Evolutionary conservation across 306 rosid species (phyloP), one percentile per base, ranked within the genome.

Genomic region (Trifolium pratense): DNA sequence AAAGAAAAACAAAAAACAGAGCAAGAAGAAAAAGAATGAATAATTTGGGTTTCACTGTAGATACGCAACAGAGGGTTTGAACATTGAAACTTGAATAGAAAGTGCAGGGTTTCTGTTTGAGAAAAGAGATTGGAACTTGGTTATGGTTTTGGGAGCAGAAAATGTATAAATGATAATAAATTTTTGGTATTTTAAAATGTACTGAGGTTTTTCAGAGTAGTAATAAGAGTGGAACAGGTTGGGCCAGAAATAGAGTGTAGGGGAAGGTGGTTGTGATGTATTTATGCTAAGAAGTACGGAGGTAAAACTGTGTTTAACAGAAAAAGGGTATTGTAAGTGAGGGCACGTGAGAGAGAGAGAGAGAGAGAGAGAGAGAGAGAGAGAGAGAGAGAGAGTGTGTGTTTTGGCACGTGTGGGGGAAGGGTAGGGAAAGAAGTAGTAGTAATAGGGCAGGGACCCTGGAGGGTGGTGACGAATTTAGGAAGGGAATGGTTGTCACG

Each of bases 241-340:
- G 60, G 75, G 60, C 25, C 72, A 59, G 79, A 68, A 40, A 21
- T 2, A 58, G 74, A 66, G 77, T 23, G 40, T 7, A 68, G 69
- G 42, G 75, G 83, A 62, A 59, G 80, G 89, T 85, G 0, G 94
- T 82, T 89, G 95, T 42, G 84, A 74, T 79, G 90, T 87, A 90
- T 90, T 90, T 90, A 93, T 84, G 92, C 82, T 42, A 0, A 1
- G 52, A 59, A 1, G 46, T 80, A 23, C 56, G 79, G 67, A 36
- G 59, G 65, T 40, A 25, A 36, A 75, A 39, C 29, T 6, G 74
- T 37, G 36, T 29, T 57, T 60, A 63, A 36, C 58, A 23, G 75
- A 43, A 45, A 36, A 25, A 53, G 64, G 39, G n/a, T 11, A 3
- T 4, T 1, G 29, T 2, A 1, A 11, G 46, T 3, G 2, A 8